Evolutionary conservation across 2,329 filamentous ascomycete genomes (phyloP).

Genomic region (Pseudogymnoascus sp.): DNA sequence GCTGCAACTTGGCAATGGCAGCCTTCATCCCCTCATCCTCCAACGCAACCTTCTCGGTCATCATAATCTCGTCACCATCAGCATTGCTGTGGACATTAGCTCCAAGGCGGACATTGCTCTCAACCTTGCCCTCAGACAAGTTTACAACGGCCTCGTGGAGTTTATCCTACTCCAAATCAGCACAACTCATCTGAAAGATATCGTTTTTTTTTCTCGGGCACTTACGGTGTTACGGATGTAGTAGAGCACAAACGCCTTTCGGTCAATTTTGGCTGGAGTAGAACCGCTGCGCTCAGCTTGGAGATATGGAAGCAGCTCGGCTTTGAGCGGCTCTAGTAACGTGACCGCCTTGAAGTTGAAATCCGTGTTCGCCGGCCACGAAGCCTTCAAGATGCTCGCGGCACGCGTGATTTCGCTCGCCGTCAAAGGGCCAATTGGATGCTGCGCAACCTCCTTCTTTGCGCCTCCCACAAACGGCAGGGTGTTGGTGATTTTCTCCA

Average conservation of each 20-base stretch:
- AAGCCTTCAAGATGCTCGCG: conserved; percentile 40
- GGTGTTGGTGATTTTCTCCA: background rate
- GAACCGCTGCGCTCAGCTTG: conserved; percentile 39
- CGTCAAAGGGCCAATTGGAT: conserved; percentile 54
- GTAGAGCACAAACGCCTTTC: conserved; percentile 49
- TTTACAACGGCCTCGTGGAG: conserved; percentile 53
- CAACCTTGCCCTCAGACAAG: conserved; percentile 41
- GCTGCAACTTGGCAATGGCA: conserved; percentile 53
- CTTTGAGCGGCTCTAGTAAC: conserved; percentile 50
- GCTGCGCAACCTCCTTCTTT: conserved; percentile 27
- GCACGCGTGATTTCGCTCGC: conserved; percentile 48
- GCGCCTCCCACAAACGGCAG: conserved; percentile 12
- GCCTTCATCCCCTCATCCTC: conserved; percentile 49
- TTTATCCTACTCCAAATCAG: conserved; percentile 40
- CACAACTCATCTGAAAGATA: background rate
- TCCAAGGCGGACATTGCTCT: conserved; percentile 51
- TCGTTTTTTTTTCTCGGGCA: background rate
- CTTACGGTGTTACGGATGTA: conserved; percentile 53
- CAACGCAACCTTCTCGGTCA: conserved; percentile 48
- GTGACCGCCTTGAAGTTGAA: conserved; percentile 57
- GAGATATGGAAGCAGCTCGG: conserved; percentile 43
- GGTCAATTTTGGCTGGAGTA: conserved; percentile 35
- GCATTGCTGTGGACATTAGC: conserved; percentile 51
- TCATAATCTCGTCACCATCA: conserved; percentile 53
- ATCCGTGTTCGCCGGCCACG: conserved; percentile 48